Evolutionary conservation across 1,139 yeast species (phyloP), one percentile per base, ranked within the genome.

Genomic region (Yamadazyma taylorii): DNA sequence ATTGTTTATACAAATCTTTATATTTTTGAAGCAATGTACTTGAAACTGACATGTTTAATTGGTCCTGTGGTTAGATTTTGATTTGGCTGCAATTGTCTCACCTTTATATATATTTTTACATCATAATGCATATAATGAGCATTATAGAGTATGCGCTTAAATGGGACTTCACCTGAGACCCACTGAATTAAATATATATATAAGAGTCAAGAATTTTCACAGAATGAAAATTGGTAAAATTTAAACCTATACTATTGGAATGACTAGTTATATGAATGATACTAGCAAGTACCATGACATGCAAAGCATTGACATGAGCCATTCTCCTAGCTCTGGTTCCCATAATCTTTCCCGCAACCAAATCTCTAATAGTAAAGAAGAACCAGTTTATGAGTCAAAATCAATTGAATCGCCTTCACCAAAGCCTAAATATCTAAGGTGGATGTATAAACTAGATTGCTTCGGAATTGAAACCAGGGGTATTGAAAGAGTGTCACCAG

Each of bases 401-500:
- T 4, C 19, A 3, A 10, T 12, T 16, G 30, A 27, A 7, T 7
- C 15, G 4, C 15, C 8, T 17, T 6, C 17, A 28, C 11, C 5
- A n/a, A 4, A 6, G 15, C 30, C 32, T 11, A n/a, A 19, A 12
- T 13, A 14, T 4, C 11, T 19, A 4, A n/a, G 24, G 17, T 43
- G 47, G 47, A 24, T 36, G n/a, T 35, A 53, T 17, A 57, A 56
- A 34, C 47, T 70, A 22, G 76, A 71, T 47, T 51, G 64, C 3
- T 49, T 66, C 23, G 77, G 94, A 1, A 85, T 86, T 1, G 96
- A 89, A 57, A 67, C 81, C 2, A 71, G 92, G 48, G 96, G 96
- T 36, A 84, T 89, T 34, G 90, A 86, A 47, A 68, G 96, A 46
- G 79, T 85, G 22, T 64, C 75, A 33, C 85, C 95, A 0, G 70